phyloP scores from a whole-genome alignment of 495 filamentous ascomycete genomes.

The Podospora pseudocomata region DNA sequence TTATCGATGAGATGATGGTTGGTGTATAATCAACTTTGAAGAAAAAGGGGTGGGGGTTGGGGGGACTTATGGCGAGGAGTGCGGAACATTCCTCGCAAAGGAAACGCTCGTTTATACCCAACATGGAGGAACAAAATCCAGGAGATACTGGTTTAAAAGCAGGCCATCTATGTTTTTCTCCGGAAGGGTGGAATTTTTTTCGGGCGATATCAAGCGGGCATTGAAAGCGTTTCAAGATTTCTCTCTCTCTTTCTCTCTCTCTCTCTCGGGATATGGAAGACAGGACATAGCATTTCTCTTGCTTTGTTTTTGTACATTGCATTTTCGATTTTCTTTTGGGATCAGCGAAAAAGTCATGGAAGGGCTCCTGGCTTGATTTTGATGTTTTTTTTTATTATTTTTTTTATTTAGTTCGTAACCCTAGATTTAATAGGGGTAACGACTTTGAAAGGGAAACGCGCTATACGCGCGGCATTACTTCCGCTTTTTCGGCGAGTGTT shows the following conservation, averaged over 20 bases:
- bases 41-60: too few relatives aligned
- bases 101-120: not conserved
- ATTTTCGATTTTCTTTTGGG: not conserved
- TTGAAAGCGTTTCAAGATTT: constrained; percentile 5
- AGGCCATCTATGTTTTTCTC: not conserved
- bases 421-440: not conserved
- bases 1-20: constrained; percentile 25
- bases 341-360: constrained; percentile 3
- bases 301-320: constrained; percentile 6
- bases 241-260: not conserved
- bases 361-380: constrained; percentile 10
- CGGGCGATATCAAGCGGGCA: not conserved
- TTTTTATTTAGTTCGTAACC: not conserved
- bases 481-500: not conserved
- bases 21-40: constrained; percentile 5
- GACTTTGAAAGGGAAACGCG: not conserved
- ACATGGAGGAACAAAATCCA: not conserved
- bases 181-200: not conserved
- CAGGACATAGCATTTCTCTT: not conserved
- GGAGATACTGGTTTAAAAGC: not conserved
- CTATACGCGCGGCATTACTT: not conserved
- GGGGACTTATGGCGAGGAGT: not conserved
- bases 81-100: not conserved
- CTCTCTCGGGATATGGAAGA: not conserved
- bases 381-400: not conserved